Percentiles rank a stretch among this genome's conserved stretches.
phyloP scores from a whole-genome alignment of 2,329 filamentous ascomycete species.

The Trichoderma endophyticum region DNA sequence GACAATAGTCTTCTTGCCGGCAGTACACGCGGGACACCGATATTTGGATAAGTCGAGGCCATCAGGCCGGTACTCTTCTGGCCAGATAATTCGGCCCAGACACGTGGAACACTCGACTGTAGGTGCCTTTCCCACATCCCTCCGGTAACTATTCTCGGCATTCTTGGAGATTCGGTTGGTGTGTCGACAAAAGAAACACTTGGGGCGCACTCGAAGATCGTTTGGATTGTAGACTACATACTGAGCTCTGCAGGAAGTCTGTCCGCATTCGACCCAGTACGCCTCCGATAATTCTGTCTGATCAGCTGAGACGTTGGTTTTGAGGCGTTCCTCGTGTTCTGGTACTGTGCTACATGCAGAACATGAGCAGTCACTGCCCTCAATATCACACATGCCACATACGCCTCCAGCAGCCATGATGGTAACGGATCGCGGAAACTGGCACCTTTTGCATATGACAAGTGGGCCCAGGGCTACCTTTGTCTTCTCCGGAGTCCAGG shows the following conservation, averaged over 20 bases:
- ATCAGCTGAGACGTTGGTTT: slow-evolving; percentile 31
- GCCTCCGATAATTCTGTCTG: slow-evolving; percentile 33
- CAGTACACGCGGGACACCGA: slow-evolving; percentile 41
- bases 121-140: slow-evolving; percentile 30
- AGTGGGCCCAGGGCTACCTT: slow-evolving; percentile 42
- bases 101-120: slow-evolving; percentile 45
- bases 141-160: not conserved
- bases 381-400: slow-evolving; percentile 42
- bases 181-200: slow-evolving; percentile 48
- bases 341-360: slow-evolving; percentile 21
- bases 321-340: slow-evolving; percentile 25
- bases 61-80: slow-evolving; percentile 39
- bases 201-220: slow-evolving; percentile 42
- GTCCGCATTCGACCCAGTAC: slow-evolving; percentile 48
- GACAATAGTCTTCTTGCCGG: slow-evolving; percentile 36
- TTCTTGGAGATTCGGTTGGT: slow-evolving; percentile 4
- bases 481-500: slow-evolving; percentile 46
- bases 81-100: slow-evolving; percentile 47
- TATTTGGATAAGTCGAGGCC: slow-evolving; percentile 33
- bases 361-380: slow-evolving; percentile 23
- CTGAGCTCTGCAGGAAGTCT: slow-evolving; percentile 43
- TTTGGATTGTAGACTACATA: slow-evolving; percentile 48
- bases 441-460: slow-evolving; percentile 40
- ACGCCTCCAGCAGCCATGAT: slow-evolving; percentile 40
- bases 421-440: slow-evolving; percentile 47